These are phyloP conservation scores for Zymoseptoria tritici DNA, from an alignment of 2,329 filamentous ascomycete species.

Conservation along the genomic window DNA sequence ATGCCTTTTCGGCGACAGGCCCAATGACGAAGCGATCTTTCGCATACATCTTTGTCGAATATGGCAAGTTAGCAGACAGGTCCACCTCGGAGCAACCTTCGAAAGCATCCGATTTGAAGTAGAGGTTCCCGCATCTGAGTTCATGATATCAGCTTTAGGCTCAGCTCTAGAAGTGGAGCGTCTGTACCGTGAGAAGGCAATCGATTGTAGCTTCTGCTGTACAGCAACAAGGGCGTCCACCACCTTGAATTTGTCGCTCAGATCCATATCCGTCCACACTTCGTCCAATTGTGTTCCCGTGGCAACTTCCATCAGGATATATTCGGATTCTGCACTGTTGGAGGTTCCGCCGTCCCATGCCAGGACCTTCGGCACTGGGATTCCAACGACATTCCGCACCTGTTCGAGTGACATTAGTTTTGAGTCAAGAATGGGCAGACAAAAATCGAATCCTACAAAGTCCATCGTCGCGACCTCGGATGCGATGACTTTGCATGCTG, in stretches of 20 bases:
- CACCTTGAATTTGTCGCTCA: slow-evolving; percentile 24
- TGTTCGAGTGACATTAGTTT: slow-evolving; percentile 1
- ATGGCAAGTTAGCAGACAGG: slow-evolving; percentile 1
- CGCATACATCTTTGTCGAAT: slow-evolving; percentile 27
- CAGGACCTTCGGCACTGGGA: slow-evolving; percentile 23
- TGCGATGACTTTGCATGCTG: slow-evolving; percentile 1
- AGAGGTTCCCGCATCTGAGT: slow-evolving; percentile 34
- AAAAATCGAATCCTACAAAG: not conserved
- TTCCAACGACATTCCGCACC: slow-evolving; percentile 15
- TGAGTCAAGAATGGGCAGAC: not conserved
- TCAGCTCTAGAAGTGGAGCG: slow-evolving; percentile 11
- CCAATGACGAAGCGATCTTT: slow-evolving; percentile 32
- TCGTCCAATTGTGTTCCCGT: slow-evolving; percentile 24
- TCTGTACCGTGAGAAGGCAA: slow-evolving; percentile 31
- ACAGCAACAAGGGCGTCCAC: slow-evolving; percentile 32
- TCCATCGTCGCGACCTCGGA: slow-evolving; percentile 13
- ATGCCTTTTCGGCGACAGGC: slow-evolving; percentile 29
- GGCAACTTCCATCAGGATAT: slow-evolving; percentile 28
- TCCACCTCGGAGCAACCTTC: slow-evolving; percentile 26
- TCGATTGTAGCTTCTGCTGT: slow-evolving; percentile 32
- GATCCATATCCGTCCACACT: slow-evolving; percentile 26
- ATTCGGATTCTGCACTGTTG: slow-evolving; percentile 22
- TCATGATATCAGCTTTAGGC: not conserved
- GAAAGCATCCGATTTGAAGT: slow-evolving; percentile 29
- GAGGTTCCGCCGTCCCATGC: slow-evolving; percentile 15